phyloP scores from a whole-genome alignment of 2,329 filamentous ascomycete species.

The Kalaharituber pfeilii region DNA sequence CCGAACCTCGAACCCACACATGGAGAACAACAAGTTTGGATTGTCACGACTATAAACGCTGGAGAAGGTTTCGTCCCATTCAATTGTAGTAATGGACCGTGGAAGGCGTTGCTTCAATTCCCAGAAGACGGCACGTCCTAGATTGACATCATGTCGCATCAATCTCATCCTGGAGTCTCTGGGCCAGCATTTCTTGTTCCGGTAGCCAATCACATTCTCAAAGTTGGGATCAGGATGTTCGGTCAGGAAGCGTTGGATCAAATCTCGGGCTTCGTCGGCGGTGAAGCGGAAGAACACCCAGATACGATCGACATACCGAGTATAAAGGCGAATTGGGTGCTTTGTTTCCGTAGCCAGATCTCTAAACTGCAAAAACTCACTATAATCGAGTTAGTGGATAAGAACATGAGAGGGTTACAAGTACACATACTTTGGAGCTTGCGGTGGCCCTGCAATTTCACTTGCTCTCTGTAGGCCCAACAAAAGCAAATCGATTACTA shows the following conservation, averaged over 20 bases:
- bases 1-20: slow-evolving; percentile 94
- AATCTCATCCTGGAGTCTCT: slow-evolving; percentile 92
- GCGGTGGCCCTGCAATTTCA: slow-evolving; percentile 86
- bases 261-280: slow-evolving; percentile 81
- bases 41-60: slow-evolving; percentile 98
- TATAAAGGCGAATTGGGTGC: slow-evolving; percentile 95
- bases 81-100: slow-evolving; percentile 86
- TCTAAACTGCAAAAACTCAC: slow-evolving; percentile 87
- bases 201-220: slow-evolving; percentile 96
- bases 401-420: neutral
- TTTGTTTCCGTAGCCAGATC: slow-evolving; percentile 80
- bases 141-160: slow-evolving; percentile 97
- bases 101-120: slow-evolving; percentile 94
- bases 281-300: slow-evolving; percentile 95
- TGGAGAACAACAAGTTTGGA: slow-evolving; percentile 89
- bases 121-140: slow-evolving; percentile 96
- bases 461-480: slow-evolving; percentile 91
- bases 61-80: slow-evolving; percentile 97
- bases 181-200: slow-evolving; percentile 99
- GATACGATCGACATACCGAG: slow-evolving; percentile 91
- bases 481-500: slow-evolving; percentile 82
- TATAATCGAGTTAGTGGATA: neutral
- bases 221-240: slow-evolving; percentile 98
- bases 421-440: slow-evolving; percentile 54
- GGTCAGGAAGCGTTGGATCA: slow-evolving; percentile 94